A percentile compares a stretch with the other conserved stretches of the same genome.
These are phyloP conservation scores for Verticillium tricorpus DNA, from an alignment of 2,329 filamentous ascomycete species.

Conservation along the genomic window DNA sequence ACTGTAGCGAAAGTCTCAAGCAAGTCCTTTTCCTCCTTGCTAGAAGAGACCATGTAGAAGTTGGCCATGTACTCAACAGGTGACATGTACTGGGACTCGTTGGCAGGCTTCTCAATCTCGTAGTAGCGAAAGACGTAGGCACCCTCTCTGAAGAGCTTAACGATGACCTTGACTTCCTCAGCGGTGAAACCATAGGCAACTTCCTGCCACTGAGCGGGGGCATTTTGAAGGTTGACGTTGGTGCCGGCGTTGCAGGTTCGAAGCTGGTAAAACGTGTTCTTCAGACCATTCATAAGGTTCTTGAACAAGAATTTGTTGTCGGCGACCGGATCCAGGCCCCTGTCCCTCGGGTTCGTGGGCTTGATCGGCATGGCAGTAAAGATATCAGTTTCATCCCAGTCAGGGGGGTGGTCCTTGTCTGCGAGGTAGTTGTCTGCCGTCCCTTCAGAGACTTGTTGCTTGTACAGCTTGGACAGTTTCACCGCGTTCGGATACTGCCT, in stretches of 20 bases:
- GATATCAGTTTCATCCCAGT: constrained; percentile 98
- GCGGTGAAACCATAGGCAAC: constrained; percentile 95
- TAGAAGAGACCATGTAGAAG: constrained; percentile 89
- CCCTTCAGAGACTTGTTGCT: constrained; percentile 60
- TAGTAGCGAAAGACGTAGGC: constrained; percentile 97
- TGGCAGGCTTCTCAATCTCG: constrained; percentile 73
- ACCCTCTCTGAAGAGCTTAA: constrained; percentile 95
- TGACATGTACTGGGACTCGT: constrained; percentile 70
- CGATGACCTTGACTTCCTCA: constrained; percentile 93
- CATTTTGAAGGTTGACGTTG: constrained; percentile 67
- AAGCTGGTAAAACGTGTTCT: constrained; percentile 94
- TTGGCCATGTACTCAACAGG: constrained; percentile 91
- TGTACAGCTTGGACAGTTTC: constrained; percentile 78
- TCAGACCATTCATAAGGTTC: constrained; percentile 90
- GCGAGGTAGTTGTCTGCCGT: constrained; percentile 76
- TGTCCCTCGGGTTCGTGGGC: constrained; percentile 83
- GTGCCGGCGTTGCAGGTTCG: constrained; percentile 78
- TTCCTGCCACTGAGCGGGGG: constrained; percentile 88
- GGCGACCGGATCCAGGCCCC: constrained; percentile 81
- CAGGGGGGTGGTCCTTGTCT: constrained; percentile 73
- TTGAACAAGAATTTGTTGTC: constrained; percentile 99
- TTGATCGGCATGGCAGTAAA: constrained; percentile 96
- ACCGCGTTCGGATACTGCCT: constrained; percentile 91
- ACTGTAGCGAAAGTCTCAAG: constrained; percentile 97
- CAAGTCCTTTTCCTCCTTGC: constrained; percentile 94